Base-by-base conservation (phyloP, 1,284 basidiomycete species). In the Boletus sp. region DNA sequence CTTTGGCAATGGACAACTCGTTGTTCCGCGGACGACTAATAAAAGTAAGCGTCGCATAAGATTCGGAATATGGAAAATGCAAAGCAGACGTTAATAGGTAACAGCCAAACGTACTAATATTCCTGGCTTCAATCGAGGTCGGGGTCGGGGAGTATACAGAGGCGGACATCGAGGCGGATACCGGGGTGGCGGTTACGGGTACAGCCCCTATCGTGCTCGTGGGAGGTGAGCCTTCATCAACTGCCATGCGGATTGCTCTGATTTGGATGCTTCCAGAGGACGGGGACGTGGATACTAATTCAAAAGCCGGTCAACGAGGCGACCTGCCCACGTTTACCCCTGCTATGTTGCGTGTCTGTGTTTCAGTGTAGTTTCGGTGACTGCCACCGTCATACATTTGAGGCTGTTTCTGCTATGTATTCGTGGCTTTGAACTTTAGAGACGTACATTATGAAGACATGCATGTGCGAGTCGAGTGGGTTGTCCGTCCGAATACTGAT, bases 1-100 rank as follows among this genome's bases (percentile, higher is more conserved):
- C 96, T 16, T 66, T 95, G 56, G 85, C 94, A n/a, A 80, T 99
- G 74, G 92, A 99, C 70, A 94, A 98, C 61, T 94, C 90, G 26
- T 72, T 95, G 60, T 98, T 99, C 79, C 82, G 90, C 44, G 94
- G 93, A 26, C 82, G 95, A 54, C 71, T 94, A 64, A 88, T 99
- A 68, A 95, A 94, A 75, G 94, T 92, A 53, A 54, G 51, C 39
- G 42, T 41, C 36, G 23, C 41, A 17, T 43, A 47, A 27, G 47
- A 23, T 40, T 37, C 41, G 8, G 38, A 32, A 40, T 17, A 20
- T 42, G 35, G 39, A 49, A 36, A 14, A 12, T 36, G 32, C 43
- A 41, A 39, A 41, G 43, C 41, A n/a, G 47, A 17, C 22, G 20
- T 41, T 46, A 25, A 8, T 44, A 94, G 91, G 93, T 96, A 44